A percentile compares a stretch with the other conserved stretches of the same genome.
Evolutionary conservation across 805 yeast genomes (phyloP).

Genomic region (Saccharomycopsis schoenii): DNA sequence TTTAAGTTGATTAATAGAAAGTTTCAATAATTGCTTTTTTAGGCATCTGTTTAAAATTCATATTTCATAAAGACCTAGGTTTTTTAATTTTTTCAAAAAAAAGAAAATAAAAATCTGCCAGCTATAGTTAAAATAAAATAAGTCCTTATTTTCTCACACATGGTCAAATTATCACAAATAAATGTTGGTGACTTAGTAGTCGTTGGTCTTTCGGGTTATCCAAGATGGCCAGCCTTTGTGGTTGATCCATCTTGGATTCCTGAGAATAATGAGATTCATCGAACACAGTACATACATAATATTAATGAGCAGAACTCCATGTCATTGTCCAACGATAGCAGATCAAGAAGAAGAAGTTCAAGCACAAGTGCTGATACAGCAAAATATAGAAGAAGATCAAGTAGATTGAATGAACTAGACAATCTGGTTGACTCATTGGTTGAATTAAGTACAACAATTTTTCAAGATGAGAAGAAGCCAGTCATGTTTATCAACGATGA

Average conservation of each 20-base stretch:
- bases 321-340: background rate
- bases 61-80: background rate
- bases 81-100: too few species aligned
- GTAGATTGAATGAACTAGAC: background rate
- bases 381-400: constrained; percentile 1
- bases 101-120: too few species aligned
- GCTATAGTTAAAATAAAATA: too few species aligned
- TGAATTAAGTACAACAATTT: background rate
- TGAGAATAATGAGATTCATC: constrained; percentile 1
- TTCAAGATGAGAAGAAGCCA: constrained; percentile 3
- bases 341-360: background rate
- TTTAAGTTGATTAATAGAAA: too few species aligned
- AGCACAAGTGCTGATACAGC: background rate
- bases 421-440: background rate
- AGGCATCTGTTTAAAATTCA: too few species aligned
- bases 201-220: constrained; percentile 12
- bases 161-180: constrained; percentile 12
- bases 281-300: background rate
- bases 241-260: constrained; percentile 7
- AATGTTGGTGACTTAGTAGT: constrained; percentile 13
- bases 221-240: constrained; percentile 16
- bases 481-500: constrained; percentile 15
- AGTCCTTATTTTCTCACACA: background rate
- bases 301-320: background rate
- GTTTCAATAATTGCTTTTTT: too few species aligned